Evolutionary conservation across 1,284 basidiomycete species (phyloP).

Genomic region (Bothia castanella): DNA sequence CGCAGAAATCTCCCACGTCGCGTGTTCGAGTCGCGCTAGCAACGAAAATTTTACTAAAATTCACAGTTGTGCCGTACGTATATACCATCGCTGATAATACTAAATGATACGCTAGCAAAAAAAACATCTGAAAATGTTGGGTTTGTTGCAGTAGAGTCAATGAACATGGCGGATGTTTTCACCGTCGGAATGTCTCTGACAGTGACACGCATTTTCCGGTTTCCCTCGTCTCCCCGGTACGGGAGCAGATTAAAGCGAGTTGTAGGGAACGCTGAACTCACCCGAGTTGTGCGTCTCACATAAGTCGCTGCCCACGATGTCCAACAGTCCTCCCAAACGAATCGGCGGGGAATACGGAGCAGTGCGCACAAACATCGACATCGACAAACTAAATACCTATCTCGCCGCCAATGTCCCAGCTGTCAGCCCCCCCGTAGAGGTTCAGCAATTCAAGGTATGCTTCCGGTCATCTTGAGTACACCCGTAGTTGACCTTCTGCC

Average conservation of each 20-base stretch:
- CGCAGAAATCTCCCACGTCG: conserved; percentile 14
- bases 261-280: no score
- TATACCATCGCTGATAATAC: no score
- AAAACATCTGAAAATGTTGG: background rate
- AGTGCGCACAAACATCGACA: conserved; percentile 69
- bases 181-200: background rate
- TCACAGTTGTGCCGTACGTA: no score
- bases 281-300: no score
- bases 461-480: background rate
- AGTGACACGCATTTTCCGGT: no score
- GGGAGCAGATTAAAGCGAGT: background rate
- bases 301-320: no score
- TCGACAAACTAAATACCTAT: conserved; percentile 65
- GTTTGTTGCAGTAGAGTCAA: background rate
- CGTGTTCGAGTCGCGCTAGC: conserved; percentile 4
- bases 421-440: conserved; percentile 65
- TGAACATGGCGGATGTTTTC: background rate
- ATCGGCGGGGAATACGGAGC: conserved; percentile 72
- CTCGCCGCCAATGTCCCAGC: conserved; percentile 54
- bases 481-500: conserved; percentile 7
- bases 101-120: background rate
- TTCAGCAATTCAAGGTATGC: conserved; percentile 90
- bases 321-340: conserved; percentile 38
- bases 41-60: no score
- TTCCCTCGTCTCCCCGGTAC: background rate